Conservation (phyloP, 495 filamentous ascomycete genomes). For the Aspergillus nanangensis region DNA sequence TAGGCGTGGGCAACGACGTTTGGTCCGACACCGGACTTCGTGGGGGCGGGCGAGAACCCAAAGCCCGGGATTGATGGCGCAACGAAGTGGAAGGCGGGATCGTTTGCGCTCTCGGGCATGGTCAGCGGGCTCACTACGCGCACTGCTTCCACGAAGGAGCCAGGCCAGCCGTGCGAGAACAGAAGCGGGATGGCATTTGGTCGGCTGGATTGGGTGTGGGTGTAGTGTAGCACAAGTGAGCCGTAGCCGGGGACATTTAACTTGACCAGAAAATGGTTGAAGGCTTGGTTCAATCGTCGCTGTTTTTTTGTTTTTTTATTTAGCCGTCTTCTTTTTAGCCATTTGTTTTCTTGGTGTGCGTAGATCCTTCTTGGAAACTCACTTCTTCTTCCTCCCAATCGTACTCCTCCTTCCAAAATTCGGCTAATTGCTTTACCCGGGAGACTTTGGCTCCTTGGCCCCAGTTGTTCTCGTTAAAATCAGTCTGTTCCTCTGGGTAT, state of each 20-base stretch:
- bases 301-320: neutral
- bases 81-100: conserved; percentile 33
- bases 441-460: conserved; percentile 43
- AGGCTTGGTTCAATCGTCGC: neutral
- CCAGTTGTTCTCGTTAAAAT: conserved; percentile 26
- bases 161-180: conserved; percentile 35
- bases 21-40: conserved; percentile 15
- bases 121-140: conserved; percentile 21
- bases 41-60: conserved; percentile 25
- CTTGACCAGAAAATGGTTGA: conserved; percentile 10
- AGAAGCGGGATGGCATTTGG: conserved; percentile 28
- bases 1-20: conserved; percentile 3
- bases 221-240: conserved; percentile 14
- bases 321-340: neutral
- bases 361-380: too few relatives aligned
- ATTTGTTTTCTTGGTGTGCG: too few relatives aligned
- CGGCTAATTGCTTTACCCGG: conserved; percentile 46
- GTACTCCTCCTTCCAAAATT: conserved; percentile 44
- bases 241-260: conserved; percentile 10
- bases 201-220: conserved; percentile 17
- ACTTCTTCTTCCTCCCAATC: conserved; percentile 26
- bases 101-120: conserved; percentile 11
- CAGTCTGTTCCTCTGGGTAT: conserved; percentile 16
- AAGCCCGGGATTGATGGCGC: conserved; percentile 33
- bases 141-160: conserved; percentile 29